phyloP scores from a whole-genome alignment of 2,329 filamentous ascomycete genomes.

The Myriosclerotinia scirpicola region DNA sequence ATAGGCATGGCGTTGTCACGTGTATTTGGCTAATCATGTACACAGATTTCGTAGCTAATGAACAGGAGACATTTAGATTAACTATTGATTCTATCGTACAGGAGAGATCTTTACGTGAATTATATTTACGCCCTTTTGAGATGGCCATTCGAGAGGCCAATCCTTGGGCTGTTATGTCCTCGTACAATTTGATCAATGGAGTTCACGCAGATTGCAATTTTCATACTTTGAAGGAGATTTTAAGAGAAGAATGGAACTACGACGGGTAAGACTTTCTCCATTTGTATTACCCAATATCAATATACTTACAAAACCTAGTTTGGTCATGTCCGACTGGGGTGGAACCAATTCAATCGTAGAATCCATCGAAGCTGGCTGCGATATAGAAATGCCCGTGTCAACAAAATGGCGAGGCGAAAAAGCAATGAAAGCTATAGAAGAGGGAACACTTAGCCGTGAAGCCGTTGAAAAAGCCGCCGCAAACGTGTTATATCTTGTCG shows the following conservation, averaged over 20 bases:
- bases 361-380: slow-evolving; percentile 55
- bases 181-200: slow-evolving; percentile 67
- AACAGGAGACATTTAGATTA: slow-evolving; percentile 68
- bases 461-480: slow-evolving; percentile 59
- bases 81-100: slow-evolving; percentile 64
- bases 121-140: slow-evolving; percentile 75
- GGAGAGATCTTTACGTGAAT: slow-evolving; percentile 64
- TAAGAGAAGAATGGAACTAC: slow-evolving; percentile 62
- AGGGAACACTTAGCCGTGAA: slow-evolving; percentile 49
- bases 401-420: slow-evolving; percentile 58
- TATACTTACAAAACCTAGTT: slow-evolving; percentile 41
- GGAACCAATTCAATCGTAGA: slow-evolving; percentile 57
- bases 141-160: slow-evolving; percentile 69
- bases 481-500: slow-evolving; percentile 59
- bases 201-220: slow-evolving; percentile 58
- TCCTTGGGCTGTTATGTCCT: slow-evolving; percentile 68
- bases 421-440: slow-evolving; percentile 52
- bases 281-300: not conserved
- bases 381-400: slow-evolving; percentile 59
- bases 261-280: slow-evolving; percentile 50
- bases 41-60: slow-evolving; percentile 67
- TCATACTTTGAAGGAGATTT: slow-evolving; percentile 55
- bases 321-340: slow-evolving; percentile 60
- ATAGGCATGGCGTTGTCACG: not conserved
- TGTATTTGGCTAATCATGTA: slow-evolving; percentile 23